A percentile compares a stretch with the other conserved stretches of the same genome.
Conservation (phyloP, 345 rosid genomes). For the Linum tenue region DNA sequence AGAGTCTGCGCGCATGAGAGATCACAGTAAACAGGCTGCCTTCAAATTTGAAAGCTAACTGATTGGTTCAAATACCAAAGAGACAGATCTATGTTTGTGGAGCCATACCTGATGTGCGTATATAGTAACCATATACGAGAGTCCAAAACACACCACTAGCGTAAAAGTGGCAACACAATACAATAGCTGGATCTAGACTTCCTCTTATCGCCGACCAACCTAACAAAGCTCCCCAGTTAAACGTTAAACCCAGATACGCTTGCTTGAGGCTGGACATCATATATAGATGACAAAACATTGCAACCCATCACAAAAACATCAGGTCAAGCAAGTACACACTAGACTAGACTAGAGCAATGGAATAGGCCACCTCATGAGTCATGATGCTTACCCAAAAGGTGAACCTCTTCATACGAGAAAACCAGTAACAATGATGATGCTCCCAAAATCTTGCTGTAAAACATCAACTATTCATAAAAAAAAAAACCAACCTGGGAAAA, state of each 20-base stretch:
- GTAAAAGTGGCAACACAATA: conserved; percentile 58
- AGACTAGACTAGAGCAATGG: conserved; percentile 6
- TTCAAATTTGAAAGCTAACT: not conserved
- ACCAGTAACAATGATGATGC: conserved; percentile 84
- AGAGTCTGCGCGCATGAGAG: not conserved
- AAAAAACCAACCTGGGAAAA: too few relatives aligned
- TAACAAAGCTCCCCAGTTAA: conserved; percentile 88
- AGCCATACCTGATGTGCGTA: conserved; percentile 84
- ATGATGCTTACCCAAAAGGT: conserved; percentile 70
- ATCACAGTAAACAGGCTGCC: not conserved
- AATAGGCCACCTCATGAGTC: not conserved
- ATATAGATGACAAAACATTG: too few relatives aligned
- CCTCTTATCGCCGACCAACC: conserved; percentile 83
- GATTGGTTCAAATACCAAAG: not conserved
- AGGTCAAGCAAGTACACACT: not conserved
- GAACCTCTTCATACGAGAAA: conserved; percentile 88
- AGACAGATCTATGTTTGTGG: too few relatives aligned
- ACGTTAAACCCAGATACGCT: conserved; percentile 79
- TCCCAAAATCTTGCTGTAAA: conserved; percentile 62
- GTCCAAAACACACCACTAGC: conserved; percentile 86
- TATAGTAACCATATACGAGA: conserved; percentile 82
- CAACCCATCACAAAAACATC: not conserved
- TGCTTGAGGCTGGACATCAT: conserved; percentile 78
- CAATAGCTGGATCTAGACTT: conserved; percentile 59
- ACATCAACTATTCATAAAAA: too few relatives aligned